Conservation (phyloP, 2,329 filamentous ascomycete species). For the Tolypocladium sp. region DNA sequence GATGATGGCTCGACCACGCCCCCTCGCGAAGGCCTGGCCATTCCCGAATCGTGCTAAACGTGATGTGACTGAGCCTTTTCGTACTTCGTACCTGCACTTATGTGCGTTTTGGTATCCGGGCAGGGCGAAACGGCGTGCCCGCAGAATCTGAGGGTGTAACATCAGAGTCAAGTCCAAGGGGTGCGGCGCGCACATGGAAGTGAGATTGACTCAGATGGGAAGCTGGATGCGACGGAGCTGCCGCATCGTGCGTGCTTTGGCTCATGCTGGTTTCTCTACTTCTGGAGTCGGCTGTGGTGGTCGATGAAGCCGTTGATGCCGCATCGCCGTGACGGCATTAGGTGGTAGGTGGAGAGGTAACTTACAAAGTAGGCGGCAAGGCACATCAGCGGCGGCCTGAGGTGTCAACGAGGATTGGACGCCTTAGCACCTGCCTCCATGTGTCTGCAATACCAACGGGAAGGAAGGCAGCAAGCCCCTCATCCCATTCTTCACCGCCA, state of each 20-base stretch:
- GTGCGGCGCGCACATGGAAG: constrained; percentile 7
- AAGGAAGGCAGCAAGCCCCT: not conserved
- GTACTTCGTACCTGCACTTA: not conserved
- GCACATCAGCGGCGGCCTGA: not conserved
- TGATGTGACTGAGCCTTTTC: not conserved
- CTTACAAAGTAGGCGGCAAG: not conserved
- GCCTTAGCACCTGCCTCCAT: not conserved
- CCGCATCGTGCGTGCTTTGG: not conserved
- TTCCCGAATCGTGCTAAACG: too few relatives aligned
- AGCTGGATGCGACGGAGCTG: constrained; percentile 3
- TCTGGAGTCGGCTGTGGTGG: not conserved
- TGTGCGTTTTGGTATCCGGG: not conserved
- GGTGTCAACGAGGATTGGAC: not conserved
- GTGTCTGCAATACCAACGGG: not conserved
- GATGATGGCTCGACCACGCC: not conserved
- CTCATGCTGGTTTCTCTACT: not conserved
- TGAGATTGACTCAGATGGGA: constrained; percentile 10
- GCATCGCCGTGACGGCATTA: not conserved
- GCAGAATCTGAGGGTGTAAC: not conserved
- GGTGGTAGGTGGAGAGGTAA: not conserved
- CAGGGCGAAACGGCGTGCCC: not conserved
- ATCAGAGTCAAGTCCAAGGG: not conserved
- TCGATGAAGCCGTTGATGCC: not conserved
- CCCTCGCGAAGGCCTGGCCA: not conserved
- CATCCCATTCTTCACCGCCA: not conserved